These are phyloP conservation scores for Paramecium sexaurelia DNA, from an alignment of 73 alveolate species.

Conservation along the genomic window DNA sequence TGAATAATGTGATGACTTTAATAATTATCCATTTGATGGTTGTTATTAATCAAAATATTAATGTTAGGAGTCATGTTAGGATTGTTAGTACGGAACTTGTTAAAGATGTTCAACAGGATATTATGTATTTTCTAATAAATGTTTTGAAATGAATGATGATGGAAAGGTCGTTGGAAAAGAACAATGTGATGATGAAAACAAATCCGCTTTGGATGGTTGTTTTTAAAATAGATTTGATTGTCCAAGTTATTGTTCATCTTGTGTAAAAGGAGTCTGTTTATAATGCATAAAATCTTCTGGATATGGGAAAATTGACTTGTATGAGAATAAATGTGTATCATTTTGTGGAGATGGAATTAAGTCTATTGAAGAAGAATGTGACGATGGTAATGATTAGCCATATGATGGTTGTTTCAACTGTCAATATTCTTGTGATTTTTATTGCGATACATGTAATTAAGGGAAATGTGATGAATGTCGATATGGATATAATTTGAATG, in stretches of 20 bases:
- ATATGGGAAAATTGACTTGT: not conserved
- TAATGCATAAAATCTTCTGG: not conserved
- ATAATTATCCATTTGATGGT: not conserved
- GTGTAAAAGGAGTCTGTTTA: not conserved
- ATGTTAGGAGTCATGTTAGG: not conserved
- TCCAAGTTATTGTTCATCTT: not conserved
- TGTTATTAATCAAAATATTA: not conserved
- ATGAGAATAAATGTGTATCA: not conserved
- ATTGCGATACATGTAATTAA: not conserved
- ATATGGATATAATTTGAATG: not conserved
- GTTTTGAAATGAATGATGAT: slow-evolving; percentile 41
- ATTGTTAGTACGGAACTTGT: not conserved
- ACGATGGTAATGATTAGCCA: not conserved
- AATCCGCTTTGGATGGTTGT: slow-evolving; percentile 64
- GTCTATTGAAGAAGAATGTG: not conserved
- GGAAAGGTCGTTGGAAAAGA: slow-evolving; percentile 44
- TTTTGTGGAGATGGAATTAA: slow-evolving; percentile 13
- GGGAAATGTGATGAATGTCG: not conserved
- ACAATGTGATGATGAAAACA: slow-evolving; percentile 67
- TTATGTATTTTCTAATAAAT: not conserved
- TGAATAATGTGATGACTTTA: slow-evolving; percentile 42
- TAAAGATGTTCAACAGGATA: not conserved
- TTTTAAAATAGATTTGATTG: not conserved
- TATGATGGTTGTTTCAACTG: slow-evolving; percentile 8
- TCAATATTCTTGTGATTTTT: not conserved